phyloP scores from a whole-genome alignment of 148 eudicot genomes.

The Talinum fruticosum region DNA sequence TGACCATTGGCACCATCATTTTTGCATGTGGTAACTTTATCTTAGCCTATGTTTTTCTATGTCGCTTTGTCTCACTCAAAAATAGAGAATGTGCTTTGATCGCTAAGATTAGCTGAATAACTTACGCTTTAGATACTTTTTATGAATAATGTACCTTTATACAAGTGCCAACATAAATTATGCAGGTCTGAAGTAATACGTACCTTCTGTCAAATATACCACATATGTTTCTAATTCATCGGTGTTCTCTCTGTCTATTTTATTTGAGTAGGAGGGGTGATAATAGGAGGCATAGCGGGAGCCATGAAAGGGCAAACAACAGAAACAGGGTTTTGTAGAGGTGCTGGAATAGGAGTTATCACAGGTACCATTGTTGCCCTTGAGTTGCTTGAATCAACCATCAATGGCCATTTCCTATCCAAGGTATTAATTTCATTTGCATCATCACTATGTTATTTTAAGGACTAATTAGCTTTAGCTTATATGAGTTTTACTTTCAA shows the following conservation, averaged over 20 bases:
- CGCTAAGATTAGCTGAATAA: too few species aligned
- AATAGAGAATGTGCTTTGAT: too few species aligned
- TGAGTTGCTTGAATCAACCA: constrained; percentile 56
- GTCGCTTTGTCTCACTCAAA: neutral
- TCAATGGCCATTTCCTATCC: constrained; percentile 62
- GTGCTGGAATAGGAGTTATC: constrained; percentile 65
- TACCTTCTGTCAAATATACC: too few species aligned
- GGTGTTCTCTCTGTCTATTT: neutral
- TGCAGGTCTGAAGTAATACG: too few species aligned
- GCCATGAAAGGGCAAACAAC: constrained; percentile 92
- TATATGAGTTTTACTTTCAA: too few species aligned
- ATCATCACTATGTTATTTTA: neutral
- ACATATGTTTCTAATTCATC: too few species aligned
- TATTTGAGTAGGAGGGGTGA: constrained; percentile 63
- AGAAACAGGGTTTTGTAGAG: constrained; percentile 71
- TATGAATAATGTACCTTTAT: too few species aligned
- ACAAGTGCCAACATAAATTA: too few species aligned
- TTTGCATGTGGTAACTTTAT: constrained; percentile 54
- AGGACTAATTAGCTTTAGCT: too few species aligned
- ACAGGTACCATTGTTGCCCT: constrained; percentile 79
- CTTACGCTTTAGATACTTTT: too few species aligned
- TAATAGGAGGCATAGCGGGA: constrained; percentile 65
- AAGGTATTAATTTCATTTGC: constrained; percentile 45
- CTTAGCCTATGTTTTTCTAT: neutral
- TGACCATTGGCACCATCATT: constrained; percentile 40